Conservation (phyloP, 768 basidiomycete genomes). For the Leccinum boreale region DNA sequence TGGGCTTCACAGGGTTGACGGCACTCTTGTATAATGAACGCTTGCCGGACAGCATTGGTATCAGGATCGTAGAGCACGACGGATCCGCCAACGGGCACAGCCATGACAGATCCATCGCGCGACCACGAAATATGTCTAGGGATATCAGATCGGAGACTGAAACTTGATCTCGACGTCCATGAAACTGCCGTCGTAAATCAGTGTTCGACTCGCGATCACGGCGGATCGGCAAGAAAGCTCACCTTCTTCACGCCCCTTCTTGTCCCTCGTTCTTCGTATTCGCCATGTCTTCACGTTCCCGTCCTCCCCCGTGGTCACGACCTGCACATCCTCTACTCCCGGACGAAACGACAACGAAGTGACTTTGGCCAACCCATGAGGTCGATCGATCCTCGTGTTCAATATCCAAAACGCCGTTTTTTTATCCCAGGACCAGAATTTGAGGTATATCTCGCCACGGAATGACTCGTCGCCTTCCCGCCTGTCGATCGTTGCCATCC, state of each 20-base stretch:
- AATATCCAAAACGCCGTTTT: conserved; percentile 63
- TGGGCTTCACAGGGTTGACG: conserved; percentile 41
- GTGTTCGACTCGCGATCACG: not conserved
- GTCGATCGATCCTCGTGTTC: conserved; percentile 86
- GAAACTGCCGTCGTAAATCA: conserved; percentile 33
- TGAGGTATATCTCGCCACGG: conserved; percentile 73
- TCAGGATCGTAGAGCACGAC: conserved; percentile 74
- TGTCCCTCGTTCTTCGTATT: conserved; percentile 44
- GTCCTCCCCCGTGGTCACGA: conserved; percentile 77
- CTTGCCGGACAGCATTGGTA: conserved; percentile 56
- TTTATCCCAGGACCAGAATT: conserved; percentile 86
- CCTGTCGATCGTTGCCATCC: conserved; percentile 90
- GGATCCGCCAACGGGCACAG: conserved; percentile 62
- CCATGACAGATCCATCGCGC: conserved; percentile 80
- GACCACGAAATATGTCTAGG: conserved; percentile 77
- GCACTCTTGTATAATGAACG: conserved; percentile 57
- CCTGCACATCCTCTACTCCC: conserved; percentile 33
- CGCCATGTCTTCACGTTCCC: conserved; percentile 81
- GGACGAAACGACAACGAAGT: conserved; percentile 72
- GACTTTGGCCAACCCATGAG: conserved; percentile 68
- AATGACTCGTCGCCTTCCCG: conserved; percentile 66
- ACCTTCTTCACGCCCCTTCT: conserved; percentile 53
- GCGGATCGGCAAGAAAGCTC: conserved; percentile 17
- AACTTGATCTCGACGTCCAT: conserved; percentile 78
- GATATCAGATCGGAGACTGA: conserved; percentile 62